phyloP scores from a whole-genome alignment of 768 basidiomycete genomes.

The Leccinum incarnatum region DNA sequence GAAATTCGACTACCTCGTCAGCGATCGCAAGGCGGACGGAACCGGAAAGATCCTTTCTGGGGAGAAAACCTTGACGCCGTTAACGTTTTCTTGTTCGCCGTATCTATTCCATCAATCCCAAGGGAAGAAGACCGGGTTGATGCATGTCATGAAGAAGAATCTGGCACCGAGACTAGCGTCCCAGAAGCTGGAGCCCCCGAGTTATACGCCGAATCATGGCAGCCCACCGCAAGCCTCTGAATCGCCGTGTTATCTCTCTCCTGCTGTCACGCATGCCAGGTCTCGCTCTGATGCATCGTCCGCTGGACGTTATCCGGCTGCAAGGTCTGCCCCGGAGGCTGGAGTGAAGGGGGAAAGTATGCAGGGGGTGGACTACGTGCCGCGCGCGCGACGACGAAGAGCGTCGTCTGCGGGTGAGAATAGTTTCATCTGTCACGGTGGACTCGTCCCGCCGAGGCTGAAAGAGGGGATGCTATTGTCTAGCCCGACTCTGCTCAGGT shows the following conservation, averaged over 20 bases:
- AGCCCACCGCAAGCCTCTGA: conserved; percentile 5
- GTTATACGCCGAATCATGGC: conserved; percentile 7
- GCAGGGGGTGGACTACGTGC: conserved; percentile 10
- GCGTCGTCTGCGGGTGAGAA: conserved; percentile 49
- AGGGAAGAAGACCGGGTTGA: conserved; percentile 63
- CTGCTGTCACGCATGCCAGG: conserved; percentile 13
- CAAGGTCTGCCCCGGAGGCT: conserved; percentile 12
- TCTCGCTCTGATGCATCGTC: conserved; percentile 23
- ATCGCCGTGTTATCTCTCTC: background rate
- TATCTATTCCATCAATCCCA: conserved; percentile 55
- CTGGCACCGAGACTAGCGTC: conserved; percentile 63
- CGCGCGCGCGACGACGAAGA: conserved; percentile 35
- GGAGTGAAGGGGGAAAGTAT: background rate
- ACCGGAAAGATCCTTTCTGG: conserved; percentile 50
- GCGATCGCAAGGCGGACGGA: conserved; percentile 49
- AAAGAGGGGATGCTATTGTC: background rate
- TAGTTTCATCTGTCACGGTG: conserved; percentile 9
- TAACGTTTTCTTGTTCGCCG: conserved; percentile 75
- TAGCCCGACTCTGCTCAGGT: background rate
- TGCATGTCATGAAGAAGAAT: conserved; percentile 72
- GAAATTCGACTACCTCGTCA: conserved; percentile 79
- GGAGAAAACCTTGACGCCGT: conserved; percentile 70
- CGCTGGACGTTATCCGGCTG: conserved; percentile 6
- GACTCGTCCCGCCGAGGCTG: background rate
- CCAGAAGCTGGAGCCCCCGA: conserved; percentile 53